Percentiles rank a stretch among this genome's conserved stretches.
Conservation (phyloP, 2,329 filamentous ascomycete species). For the Aspergillus sp. region DNA sequence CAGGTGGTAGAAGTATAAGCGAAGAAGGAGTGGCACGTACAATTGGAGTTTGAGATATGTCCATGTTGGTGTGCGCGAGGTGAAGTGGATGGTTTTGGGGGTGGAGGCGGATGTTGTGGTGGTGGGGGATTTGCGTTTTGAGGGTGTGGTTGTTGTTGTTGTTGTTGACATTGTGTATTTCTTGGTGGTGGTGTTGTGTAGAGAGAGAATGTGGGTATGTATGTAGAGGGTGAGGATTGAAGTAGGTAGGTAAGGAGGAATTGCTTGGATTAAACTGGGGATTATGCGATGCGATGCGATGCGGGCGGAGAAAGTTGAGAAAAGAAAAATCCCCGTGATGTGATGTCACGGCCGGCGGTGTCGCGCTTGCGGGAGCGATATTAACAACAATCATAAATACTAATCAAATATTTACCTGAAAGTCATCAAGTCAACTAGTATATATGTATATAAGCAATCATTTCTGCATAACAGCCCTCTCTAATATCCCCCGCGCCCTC, state of each 20-base stretch:
- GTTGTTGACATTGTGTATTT: not conserved
- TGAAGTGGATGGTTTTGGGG: conserved; percentile 34
- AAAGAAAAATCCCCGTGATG: conserved; percentile 26
- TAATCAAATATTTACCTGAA: too few relatives aligned
- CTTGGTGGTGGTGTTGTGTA: not conserved
- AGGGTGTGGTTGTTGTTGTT: not conserved
- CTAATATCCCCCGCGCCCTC: conserved; percentile 20
- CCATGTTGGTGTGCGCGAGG: conserved; percentile 47
- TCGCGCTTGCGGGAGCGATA: conserved; percentile 1
- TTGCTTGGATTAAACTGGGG: not conserved
- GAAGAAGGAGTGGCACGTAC: conserved; percentile 24
- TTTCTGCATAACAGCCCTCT: conserved; percentile 21
- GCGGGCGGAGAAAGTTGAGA: not conserved
- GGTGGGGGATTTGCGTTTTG: conserved; percentile 31
- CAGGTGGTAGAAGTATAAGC: not conserved
- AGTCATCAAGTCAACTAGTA: too few relatives aligned
- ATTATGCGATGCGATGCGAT: not conserved
- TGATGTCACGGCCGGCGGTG: conserved; percentile 16
- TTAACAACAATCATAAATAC: not conserved
- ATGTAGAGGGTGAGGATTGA: not conserved
- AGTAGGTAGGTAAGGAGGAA: not conserved
- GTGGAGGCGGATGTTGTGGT: conserved; percentile 20
- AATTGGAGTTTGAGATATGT: conserved; percentile 48
- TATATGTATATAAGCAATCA: not conserved
- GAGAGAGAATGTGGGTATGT: not conserved